These are phyloP conservation scores for Kondoa malvinella DNA, from an alignment of 768 basidiomycete species.

Conservation along the genomic window DNA sequence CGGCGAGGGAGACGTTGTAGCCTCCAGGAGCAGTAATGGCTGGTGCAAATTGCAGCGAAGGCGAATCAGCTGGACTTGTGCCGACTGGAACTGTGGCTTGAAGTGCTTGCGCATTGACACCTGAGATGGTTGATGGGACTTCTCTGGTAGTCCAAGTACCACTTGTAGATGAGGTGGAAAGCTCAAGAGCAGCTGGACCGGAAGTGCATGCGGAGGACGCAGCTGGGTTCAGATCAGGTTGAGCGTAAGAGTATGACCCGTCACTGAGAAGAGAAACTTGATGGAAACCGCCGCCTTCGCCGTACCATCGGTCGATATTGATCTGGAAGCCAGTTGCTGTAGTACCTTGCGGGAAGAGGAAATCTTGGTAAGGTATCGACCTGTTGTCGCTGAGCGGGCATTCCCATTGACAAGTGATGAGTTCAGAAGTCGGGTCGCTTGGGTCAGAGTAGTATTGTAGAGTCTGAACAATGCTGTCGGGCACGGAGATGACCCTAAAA, in stretches of 20 bases:
- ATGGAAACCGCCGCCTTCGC: constrained; percentile 63
- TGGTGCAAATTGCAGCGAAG: constrained; percentile 74
- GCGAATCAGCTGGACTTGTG: constrained; percentile 45
- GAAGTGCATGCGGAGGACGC: constrained; percentile 21
- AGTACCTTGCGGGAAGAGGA: constrained; percentile 49
- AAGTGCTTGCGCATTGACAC: constrained; percentile 59
- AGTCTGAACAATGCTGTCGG: constrained; percentile 64
- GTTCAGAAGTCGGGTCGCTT: constrained; percentile 55
- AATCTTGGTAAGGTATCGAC: constrained; percentile 75
- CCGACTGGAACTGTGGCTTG: constrained; percentile 51
- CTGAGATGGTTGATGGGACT: constrained; percentile 38
- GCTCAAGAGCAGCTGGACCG: constrained; percentile 12
- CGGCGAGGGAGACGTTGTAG: constrained; percentile 65
- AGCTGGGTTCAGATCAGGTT: constrained; percentile 17
- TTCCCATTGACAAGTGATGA: constrained; percentile 52
- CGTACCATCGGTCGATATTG: constrained; percentile 57
- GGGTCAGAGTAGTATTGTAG: constrained; percentile 45
- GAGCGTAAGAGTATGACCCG: constrained; percentile 36
- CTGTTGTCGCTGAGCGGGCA: constrained; percentile 70
- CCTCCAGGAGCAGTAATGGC: constrained; percentile 76
- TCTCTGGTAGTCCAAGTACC: constrained; percentile 44
- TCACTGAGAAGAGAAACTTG: constrained; percentile 80
- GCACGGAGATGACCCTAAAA: constrained; percentile 43
- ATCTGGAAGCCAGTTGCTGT: constrained; percentile 80
- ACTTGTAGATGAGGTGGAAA: constrained; percentile 13